Conservation (phyloP, 306 rosid genomes). For the Leucaena leucocephala region DNA sequence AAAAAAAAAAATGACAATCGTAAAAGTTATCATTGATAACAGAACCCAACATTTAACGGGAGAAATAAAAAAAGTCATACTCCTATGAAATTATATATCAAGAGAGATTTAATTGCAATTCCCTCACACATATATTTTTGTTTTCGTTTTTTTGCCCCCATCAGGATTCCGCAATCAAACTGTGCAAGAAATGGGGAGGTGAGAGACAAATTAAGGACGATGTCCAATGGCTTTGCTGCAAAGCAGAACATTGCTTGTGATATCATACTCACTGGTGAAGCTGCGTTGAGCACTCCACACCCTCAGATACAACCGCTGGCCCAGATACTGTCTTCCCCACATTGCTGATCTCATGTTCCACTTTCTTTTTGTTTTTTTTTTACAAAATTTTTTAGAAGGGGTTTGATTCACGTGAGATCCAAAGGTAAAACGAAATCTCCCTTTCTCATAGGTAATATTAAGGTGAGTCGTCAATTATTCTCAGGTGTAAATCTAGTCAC, state of each 20-base stretch:
- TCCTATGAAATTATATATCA: neutral
- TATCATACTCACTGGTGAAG: constrained; percentile 79
- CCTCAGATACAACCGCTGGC: constrained; percentile 82
- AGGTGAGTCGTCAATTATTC: too few species aligned
- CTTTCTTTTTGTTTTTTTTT: too few species aligned
- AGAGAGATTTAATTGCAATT: neutral
- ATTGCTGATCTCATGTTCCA: constrained; percentile 83
- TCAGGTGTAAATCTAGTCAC: too few species aligned
- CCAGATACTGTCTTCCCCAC: constrained; percentile 96
- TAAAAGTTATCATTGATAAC: neutral
- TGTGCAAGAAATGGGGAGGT: constrained; percentile 2
- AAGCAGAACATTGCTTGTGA: constrained; percentile 70
- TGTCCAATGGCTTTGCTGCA: constrained; percentile 87
- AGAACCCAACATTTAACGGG: neutral
- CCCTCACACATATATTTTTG: neutral
- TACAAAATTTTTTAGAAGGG: too few species aligned
- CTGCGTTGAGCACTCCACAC: constrained; percentile 71
- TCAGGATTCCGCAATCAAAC: constrained; percentile 49
- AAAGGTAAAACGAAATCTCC: too few species aligned
- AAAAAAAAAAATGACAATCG: too few species aligned
- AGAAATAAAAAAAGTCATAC: neutral
- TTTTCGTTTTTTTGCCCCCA: constrained; percentile 31
- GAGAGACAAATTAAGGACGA: constrained; percentile 31
- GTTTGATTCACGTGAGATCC: too few species aligned
- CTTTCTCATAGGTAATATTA: too few species aligned